Evolutionary conservation across 495 filamentous ascomycete species (phyloP), one percentile per base, ranked within the genome.

Genomic region (Neurospora discreta): DNA sequence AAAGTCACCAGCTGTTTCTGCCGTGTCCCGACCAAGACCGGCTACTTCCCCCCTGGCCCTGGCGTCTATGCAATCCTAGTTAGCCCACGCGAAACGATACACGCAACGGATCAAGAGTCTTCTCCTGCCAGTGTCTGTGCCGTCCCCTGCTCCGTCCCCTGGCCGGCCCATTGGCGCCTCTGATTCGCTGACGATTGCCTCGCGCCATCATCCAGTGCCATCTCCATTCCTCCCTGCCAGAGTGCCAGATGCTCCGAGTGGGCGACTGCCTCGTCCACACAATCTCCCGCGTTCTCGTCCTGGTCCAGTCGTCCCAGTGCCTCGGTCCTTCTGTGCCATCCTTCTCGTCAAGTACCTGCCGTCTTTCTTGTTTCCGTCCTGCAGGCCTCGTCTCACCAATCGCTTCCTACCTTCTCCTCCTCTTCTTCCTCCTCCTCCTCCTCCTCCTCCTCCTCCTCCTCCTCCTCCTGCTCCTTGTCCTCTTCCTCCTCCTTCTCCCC

Each of bases 121-220:
- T 44, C 67, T 69, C 71, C 41, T 73, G 69, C 18, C n/a, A 52
- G 39, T 42, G 23, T 15, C 52, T 60, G 52, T 15, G 23, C 52
- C 52, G 23, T 60, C 52, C 26, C 52, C 52, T 60, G 15, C 52
- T 60, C 52, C 13, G 52, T 1, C 74, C 71, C 71, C 71, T 73
- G 69, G 36, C 71, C 33, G 68, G 43, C 70, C 73, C 73, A 74
- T 74, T 75, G 73, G 39, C 71, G 67, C 70, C 73, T 74, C 72
- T 78, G 72, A 81, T 81, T 81, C 75, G 79, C 73, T 74, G 72
- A 72, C 33, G 33, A 36, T 5, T 36, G 33, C 33, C 33, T 36
- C 33, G 33, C 33, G 33, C 4, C 33, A 36, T 5, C 33, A 36
- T 5, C 33, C 33, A 36, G 33, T 36, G 33, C 67, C 60, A 60